These are phyloP conservation scores for Telopea speciosissima DNA, from an alignment of 177 flowering plant genomes.

Conservation along the genomic window DNA sequence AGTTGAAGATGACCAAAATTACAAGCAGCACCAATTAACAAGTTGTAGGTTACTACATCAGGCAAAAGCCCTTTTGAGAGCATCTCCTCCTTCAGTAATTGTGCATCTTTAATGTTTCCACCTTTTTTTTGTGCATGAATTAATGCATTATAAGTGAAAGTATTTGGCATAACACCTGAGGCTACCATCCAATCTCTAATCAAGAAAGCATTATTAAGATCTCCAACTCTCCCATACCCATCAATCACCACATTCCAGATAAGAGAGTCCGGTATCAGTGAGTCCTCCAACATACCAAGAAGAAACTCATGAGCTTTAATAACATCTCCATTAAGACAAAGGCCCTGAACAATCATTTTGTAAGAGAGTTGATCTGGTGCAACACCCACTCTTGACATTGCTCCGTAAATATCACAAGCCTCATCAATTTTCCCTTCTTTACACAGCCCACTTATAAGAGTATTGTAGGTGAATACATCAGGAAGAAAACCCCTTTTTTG, in stretches of 20 bases:
- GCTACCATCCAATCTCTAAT: constrained; percentile 47
- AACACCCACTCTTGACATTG: constrained; percentile 51
- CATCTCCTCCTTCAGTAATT: constrained; percentile 48
- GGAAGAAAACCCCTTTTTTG: constrained; percentile 49
- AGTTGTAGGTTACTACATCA: constrained; percentile 66
- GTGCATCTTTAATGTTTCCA: constrained; percentile 41
- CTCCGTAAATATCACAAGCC: constrained; percentile 39
- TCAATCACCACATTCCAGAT: constrained; percentile 70
- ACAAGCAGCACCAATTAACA: constrained; percentile 60
- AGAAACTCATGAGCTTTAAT: constrained; percentile 45
- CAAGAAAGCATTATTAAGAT: constrained; percentile 30
- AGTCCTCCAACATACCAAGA: constrained; percentile 41
- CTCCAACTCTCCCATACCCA: constrained; percentile 54
- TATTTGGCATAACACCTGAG: constrained; percentile 48
- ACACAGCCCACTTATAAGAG: constrained; percentile 52
- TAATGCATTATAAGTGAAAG: constrained; percentile 62
- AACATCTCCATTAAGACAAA: constrained; percentile 45
- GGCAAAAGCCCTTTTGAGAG: constrained; percentile 36
- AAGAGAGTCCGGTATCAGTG: constrained; percentile 42
- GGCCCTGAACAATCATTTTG: constrained; percentile 50
- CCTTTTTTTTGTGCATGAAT: constrained; percentile 41
- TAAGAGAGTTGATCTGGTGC: constrained; percentile 57
- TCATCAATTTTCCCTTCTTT: constrained; percentile 49
- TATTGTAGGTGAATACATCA: constrained; percentile 60
- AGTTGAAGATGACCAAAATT: constrained; percentile 27